Conservation (phyloP, 2,329 filamentous ascomycete species). For the Chalaropsis thielavioides region DNA sequence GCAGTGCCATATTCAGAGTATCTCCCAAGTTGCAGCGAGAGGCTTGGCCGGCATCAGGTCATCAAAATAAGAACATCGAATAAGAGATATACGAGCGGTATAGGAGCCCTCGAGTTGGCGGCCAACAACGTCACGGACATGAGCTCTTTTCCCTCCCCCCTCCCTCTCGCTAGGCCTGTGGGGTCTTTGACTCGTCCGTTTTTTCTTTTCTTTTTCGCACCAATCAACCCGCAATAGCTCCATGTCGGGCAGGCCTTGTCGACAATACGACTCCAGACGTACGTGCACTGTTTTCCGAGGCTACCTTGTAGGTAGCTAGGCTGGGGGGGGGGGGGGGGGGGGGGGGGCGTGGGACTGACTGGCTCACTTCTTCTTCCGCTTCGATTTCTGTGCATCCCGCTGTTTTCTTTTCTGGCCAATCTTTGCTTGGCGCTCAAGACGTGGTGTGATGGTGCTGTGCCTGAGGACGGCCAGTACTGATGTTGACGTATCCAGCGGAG, state of each 20-base stretch:
- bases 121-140: not conserved
- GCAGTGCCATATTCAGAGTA: not conserved
- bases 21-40: not conserved
- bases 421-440: not conserved
- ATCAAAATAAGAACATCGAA: not conserved
- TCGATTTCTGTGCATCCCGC: not conserved
- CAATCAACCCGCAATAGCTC: not conserved
- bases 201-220: not conserved
- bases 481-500: not conserved
- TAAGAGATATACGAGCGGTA: not conserved
- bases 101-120: not conserved
- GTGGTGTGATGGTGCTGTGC: not conserved
- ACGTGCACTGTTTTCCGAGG: not conserved
- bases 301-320: not conserved
- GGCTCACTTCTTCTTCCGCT: not conserved
- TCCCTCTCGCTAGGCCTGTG: not conserved
- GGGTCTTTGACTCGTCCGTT: not conserved
- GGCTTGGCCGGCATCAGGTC: not conserved
- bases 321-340: not conserved
- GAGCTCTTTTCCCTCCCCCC: not conserved
- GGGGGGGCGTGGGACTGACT: too few species aligned
- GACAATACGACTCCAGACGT: conserved; percentile 3
- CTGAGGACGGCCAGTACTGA: not conserved
- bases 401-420: not conserved
- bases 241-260: not conserved